These are phyloP conservation scores for Jimgerdemannia flammicorona DNA, from an alignment of 192 early-diverging fungal genomes.

Conservation along the genomic window DNA sequence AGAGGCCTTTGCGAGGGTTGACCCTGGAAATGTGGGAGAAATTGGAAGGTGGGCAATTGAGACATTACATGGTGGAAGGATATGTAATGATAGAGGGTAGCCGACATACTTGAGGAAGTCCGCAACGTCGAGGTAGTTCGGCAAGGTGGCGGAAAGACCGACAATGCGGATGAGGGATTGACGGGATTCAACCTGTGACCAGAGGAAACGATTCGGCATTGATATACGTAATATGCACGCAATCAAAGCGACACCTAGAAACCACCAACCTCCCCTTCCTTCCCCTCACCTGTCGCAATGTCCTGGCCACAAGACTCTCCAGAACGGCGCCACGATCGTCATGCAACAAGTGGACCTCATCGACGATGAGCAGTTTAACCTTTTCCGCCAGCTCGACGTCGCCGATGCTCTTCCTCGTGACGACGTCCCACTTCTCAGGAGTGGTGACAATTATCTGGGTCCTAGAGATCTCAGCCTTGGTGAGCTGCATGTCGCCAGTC, in stretches of 20 bases:
- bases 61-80: not conserved
- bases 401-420: constrained; percentile 93
- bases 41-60: too few species aligned
- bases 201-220: not conserved
- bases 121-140: constrained; percentile 97
- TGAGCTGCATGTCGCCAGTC: constrained; percentile 98
- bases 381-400: constrained; percentile 91
- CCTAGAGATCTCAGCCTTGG: constrained; percentile 85
- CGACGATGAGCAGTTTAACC: constrained; percentile 91
- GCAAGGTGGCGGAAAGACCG: constrained; percentile 95
- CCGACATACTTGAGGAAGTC: constrained; percentile 67
- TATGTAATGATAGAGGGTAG: not conserved
- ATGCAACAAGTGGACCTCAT: constrained; percentile 97
- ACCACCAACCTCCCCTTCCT: not conserved
- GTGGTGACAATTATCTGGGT: constrained; percentile 99
- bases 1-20: constrained; percentile 89
- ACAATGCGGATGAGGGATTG: constrained; percentile 96
- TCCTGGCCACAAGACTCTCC: constrained; percentile 94
- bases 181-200: constrained; percentile 63
- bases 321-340: constrained; percentile 96
- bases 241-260: not conserved
- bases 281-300: constrained; percentile 68
- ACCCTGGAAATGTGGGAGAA: constrained; percentile 47
- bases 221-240: not conserved
- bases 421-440: constrained; percentile 99